phyloP scores from a whole-genome alignment of 768 basidiomycete species.

The Lactarius hengduanensis region DNA sequence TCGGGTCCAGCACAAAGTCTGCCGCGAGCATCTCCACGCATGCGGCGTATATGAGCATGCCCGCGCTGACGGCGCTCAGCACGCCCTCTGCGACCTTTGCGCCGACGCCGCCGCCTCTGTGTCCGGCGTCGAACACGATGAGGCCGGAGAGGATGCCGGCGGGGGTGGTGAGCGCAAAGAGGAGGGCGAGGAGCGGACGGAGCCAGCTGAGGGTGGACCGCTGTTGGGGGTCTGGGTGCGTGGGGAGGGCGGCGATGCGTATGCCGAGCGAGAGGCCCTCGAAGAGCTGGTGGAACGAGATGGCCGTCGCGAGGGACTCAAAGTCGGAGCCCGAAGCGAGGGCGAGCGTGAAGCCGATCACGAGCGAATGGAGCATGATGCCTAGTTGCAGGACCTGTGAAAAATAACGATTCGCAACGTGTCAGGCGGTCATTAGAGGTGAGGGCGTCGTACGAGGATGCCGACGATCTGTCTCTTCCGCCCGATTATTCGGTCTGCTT shows the following conservation, averaged over 20 bases:
- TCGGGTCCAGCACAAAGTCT: slow-evolving; percentile 77
- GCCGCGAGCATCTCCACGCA: slow-evolving; percentile 87
- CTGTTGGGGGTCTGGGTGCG: slow-evolving; percentile 28
- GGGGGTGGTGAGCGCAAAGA: slow-evolving; percentile 77
- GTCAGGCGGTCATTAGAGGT: neutral
- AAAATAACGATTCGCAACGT: neutral
- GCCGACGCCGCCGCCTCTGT: slow-evolving; percentile 39
- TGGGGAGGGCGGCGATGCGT: slow-evolving; percentile 67
- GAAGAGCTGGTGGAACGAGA: slow-evolving; percentile 81
- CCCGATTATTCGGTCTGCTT: slow-evolving; percentile 41
- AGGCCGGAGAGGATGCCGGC: slow-evolving; percentile 63
- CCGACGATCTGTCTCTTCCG: slow-evolving; percentile 68
- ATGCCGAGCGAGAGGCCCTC: slow-evolving; percentile 84
- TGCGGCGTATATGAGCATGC: slow-evolving; percentile 80
- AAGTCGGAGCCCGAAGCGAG: slow-evolving; percentile 70
- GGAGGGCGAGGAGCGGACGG: slow-evolving; percentile 51
- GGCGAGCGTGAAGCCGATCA: slow-evolving; percentile 75
- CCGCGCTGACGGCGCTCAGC: slow-evolving; percentile 79
- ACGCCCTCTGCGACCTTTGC: slow-evolving; percentile 63
- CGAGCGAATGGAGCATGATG: slow-evolving; percentile 81
- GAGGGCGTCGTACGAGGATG: slow-evolving; percentile 52
- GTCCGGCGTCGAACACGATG: slow-evolving; percentile 41
- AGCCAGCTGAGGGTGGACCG: slow-evolving; percentile 36
- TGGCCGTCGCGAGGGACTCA: slow-evolving; percentile 67
- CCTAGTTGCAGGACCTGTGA: slow-evolving; percentile 73